Evolutionary conservation across 1,284 basidiomycete species (phyloP).

Genomic region (Pseudozyma flocculosa): DNA sequence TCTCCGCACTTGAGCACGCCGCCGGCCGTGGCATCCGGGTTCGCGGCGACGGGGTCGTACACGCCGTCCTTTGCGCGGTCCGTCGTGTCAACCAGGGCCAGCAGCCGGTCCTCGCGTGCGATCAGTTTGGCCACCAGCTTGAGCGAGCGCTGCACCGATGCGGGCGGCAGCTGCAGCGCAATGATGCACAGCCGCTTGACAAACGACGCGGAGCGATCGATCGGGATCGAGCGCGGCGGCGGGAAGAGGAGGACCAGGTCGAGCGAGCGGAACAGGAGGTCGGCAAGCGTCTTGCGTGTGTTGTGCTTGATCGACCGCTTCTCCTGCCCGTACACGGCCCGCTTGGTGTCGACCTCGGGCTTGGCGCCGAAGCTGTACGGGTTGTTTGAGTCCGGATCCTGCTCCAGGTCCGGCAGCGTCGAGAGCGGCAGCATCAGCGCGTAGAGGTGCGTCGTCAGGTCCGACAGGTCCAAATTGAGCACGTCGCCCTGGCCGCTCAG

Average conservation of each 20-base stretch:
- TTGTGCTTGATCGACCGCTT: slow-evolving; percentile 17
- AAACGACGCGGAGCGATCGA: slow-evolving; percentile 84
- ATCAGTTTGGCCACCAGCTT: slow-evolving; percentile 11
- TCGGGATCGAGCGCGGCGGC: slow-evolving; percentile 62
- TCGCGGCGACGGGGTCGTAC: slow-evolving; percentile 3
- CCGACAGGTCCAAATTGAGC: slow-evolving; percentile 88
- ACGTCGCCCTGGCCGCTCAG: slow-evolving; percentile 92
- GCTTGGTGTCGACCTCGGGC: background rate
- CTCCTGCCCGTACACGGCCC: slow-evolving; percentile 2
- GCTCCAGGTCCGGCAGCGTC: slow-evolving; percentile 62
- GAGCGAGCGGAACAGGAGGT: slow-evolving; percentile 83
- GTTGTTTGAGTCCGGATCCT: slow-evolving; percentile 34
- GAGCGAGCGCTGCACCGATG: slow-evolving; percentile 1
- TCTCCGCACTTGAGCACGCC: background rate
- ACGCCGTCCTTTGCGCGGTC: slow-evolving; percentile 15
- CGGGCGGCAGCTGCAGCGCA: slow-evolving; percentile 9
- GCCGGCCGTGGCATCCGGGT: background rate
- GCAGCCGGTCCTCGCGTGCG: slow-evolving; percentile 12
- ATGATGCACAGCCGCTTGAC: slow-evolving; percentile 72
- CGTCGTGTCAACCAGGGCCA: slow-evolving; percentile 21
- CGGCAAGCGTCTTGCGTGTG: slow-evolving; percentile 49
- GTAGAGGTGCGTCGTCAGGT: slow-evolving; percentile 80
- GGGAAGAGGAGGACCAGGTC: slow-evolving; percentile 72
- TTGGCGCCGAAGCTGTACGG: background rate
- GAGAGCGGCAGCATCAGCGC: slow-evolving; percentile 63